These are phyloP conservation scores for Vitis hybrid DNA, from an alignment of 177 flowering plant genomes.

Conservation along the genomic window DNA sequence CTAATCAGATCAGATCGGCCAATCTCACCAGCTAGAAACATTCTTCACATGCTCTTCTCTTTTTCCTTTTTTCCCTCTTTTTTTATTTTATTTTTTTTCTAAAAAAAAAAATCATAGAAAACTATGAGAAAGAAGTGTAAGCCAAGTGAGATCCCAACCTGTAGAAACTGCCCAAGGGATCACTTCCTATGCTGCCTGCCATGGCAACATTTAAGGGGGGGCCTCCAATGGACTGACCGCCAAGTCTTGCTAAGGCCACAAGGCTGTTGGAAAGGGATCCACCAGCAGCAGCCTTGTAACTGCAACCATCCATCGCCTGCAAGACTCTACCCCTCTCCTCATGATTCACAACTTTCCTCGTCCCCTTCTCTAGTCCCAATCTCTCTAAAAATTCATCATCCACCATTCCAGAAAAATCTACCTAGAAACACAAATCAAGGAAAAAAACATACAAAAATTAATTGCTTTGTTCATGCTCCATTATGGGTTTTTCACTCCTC, in stretches of 20 bases:
- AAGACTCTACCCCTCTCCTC: constrained; percentile 92
- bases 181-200: constrained; percentile 93
- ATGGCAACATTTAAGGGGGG: constrained; percentile 73
- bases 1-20: too few relatives aligned
- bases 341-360: constrained; percentile 83
- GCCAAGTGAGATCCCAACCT: constrained; percentile 41
- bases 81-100: neutral
- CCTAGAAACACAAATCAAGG: constrained; percentile 37
- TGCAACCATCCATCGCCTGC: constrained; percentile 97
- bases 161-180: constrained; percentile 91
- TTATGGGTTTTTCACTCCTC: too few relatives aligned
- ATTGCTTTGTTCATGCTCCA: too few relatives aligned
- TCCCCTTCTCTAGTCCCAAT: constrained; percentile 82
- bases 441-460: neutral
- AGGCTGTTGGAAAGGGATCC: constrained; percentile 93
- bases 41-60: neutral
- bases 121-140: neutral
- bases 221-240: constrained; percentile 54
- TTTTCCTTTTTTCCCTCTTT: neutral
- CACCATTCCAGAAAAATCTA: constrained; percentile 93
- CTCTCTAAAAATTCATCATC: constrained; percentile 71
- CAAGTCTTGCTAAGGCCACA: constrained; percentile 92
- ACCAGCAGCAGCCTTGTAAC: constrained; percentile 98
- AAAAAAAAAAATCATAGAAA: neutral
- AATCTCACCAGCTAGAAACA: too few relatives aligned